Evolutionary conservation across 306 rosid species (phyloP), one percentile per base, ranked within the genome.

Genomic region (Sindora glabra): DNA sequence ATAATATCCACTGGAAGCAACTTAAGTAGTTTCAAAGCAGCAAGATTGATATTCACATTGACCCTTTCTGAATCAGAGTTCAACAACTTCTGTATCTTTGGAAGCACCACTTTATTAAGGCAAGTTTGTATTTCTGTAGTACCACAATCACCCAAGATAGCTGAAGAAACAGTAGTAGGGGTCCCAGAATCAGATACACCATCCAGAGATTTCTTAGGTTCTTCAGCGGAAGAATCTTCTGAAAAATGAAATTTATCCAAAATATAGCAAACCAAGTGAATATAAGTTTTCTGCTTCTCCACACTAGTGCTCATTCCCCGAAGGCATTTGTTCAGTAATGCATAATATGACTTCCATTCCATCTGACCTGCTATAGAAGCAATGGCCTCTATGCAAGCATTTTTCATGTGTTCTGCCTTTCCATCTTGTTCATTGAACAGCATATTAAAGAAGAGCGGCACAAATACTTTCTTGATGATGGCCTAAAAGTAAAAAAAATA

Each of bases 341-440:
- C 66, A 72, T 81, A 83, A 68, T 89, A 88, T 63, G 88, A 88
- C 66, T 84, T 82, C 96, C 98, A 92, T 54, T 81, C 91, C 86
- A 82, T 78, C 74, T 79, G 75, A 22, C 90, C 76, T 49, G 96
- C 80, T 66, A 88, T 75, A 63, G 95, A 86, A 71, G 90, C 89
- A 65, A 92, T 72, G 36, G 95, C 88, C 75, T 88, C 95, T 32
- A 92, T 76, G 65, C 98, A 92, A 34, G 89, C 87, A 70, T 73
- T 78, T 86, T 81, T 88, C 44, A 92, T 25, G 75, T 92, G 76
- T 48, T 88, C 96, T 17, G 79, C 87, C 40, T 76, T 86, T 53
- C 72, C 92, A 40, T 88, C 84, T 55, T 65, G 82, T 68, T 64
- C 81, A 68, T 92, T 92, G 67, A 83, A 79, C 56, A 88, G 27